A percentile compares a stretch with the other conserved stretches of the same genome.
Conservation (phyloP, 164 flowering plant species). For the Annona cherimola region DNA sequence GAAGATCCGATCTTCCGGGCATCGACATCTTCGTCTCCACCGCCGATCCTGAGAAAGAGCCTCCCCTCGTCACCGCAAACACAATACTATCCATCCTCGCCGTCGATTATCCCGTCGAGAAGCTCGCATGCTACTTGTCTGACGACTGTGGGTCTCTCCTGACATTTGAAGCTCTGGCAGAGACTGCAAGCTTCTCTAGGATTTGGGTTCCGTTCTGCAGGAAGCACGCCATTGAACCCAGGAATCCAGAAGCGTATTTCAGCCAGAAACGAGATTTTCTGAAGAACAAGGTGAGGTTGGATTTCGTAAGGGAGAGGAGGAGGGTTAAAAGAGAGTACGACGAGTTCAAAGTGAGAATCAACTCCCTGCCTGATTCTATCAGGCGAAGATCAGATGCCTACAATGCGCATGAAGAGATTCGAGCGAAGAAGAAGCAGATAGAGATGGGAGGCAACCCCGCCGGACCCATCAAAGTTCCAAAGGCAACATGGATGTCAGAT, state of each 20-base stretch:
- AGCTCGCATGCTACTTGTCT: slow-evolving; percentile 74
- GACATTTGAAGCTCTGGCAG: slow-evolving; percentile 88
- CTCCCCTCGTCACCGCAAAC: slow-evolving; percentile 92
- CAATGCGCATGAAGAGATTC: slow-evolving; percentile 69
- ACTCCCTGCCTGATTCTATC: slow-evolving; percentile 79
- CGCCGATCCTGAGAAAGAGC: slow-evolving; percentile 89
- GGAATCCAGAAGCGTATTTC: slow-evolving; percentile 83
- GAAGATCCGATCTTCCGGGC: slow-evolving; percentile 82
- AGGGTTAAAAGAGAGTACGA: slow-evolving; percentile 88
- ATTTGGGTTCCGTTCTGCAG: slow-evolving; percentile 90
- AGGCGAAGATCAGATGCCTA: slow-evolving; percentile 85
- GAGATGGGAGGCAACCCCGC: slow-evolving; percentile 46
- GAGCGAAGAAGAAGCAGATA: slow-evolving; percentile 58
- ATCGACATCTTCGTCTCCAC: slow-evolving; percentile 89
- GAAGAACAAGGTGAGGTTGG: slow-evolving; percentile 73
- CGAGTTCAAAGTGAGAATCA: slow-evolving; percentile 89
- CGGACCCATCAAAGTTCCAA: slow-evolving; percentile 51
- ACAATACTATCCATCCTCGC: slow-evolving; percentile 86
- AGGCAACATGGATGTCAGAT: slow-evolving; percentile 97
- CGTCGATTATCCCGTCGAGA: slow-evolving; percentile 86
- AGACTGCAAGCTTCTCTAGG: slow-evolving; percentile 79
- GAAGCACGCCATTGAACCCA: slow-evolving; percentile 72
- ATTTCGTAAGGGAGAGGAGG: slow-evolving; percentile 83
- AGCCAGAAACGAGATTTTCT: slow-evolving; percentile 70
- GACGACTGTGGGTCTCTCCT: slow-evolving; percentile 89